Base-by-base conservation (phyloP, 495 filamentous ascomycete genomes). In the Lasiosphaeriaceae sp. region DNA sequence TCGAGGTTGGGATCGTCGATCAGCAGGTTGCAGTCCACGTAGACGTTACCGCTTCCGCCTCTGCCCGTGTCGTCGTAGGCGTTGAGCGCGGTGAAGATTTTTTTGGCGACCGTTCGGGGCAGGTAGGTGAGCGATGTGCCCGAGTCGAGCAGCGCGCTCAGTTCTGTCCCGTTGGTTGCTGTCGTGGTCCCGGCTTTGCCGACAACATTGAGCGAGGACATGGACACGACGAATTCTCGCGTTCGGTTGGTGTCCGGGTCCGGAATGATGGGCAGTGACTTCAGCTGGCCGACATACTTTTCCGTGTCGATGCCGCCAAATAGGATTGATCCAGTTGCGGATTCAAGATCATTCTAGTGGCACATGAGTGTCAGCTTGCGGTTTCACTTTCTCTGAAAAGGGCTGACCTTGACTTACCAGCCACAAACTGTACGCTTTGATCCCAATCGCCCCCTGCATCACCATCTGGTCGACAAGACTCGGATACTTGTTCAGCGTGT, bases 231-330 rank as follows among this genome's bases (percentile, higher is more conserved):
- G 66, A 96, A 90, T 44, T 89, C 82, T 12, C 70, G 71, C 45
- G 71, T 65, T 34, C 11, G 11, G 58, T 80, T 81, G 52, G 78
- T 75, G 19, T 68, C 68, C 1, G 68, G 71, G 16, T 75, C 68
- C 2, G 70, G 77, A 14, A 74, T 61, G 21, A 96, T 80, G 8
- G 90, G 91, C 0, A 96, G 72, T 1, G 85, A 91, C 46, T 83
- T 71, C 5, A 97, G 82, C 2, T 72, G 59, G 29, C 90, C 92
- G 16, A 70, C 72, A 70, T 85, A 97, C 65, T 92, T 90, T 39
- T 77, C 85, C 1, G 86, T 89, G 69, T 97, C 87, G 47, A 97
- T 83, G 47, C 92, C 92, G 19, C 92, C 92, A 62, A 97, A 97
- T 9, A 97, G 74, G 54, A 97, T 88, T 45, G 82, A 85, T 22